Conservation (phyloP, 768 basidiomycete species). For the Leucocoprinus leucothites region DNA sequence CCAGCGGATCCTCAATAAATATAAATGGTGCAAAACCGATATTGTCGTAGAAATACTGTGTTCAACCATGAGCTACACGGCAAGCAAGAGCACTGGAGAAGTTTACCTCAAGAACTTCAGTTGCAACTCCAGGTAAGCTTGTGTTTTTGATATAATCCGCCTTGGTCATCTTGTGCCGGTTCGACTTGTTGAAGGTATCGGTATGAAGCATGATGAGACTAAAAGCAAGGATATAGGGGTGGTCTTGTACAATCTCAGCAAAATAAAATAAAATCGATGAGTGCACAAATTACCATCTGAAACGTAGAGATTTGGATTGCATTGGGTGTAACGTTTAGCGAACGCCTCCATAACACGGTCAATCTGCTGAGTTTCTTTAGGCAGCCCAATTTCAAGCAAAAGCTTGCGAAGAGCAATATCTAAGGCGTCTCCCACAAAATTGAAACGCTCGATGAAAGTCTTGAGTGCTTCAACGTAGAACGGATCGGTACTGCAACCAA, state of each 20-base stretch:
- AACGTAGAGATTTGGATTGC: constrained; percentile 78
- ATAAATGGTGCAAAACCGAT: constrained; percentile 95
- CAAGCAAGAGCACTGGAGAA: background rate
- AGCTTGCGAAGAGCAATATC: constrained; percentile 89
- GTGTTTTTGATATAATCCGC: constrained; percentile 94
- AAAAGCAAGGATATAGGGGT: constrained; percentile 95
- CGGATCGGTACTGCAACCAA: constrained; percentile 53
- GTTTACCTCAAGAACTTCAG: constrained; percentile 80
- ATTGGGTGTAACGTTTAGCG: constrained; percentile 75
- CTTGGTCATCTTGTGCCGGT: constrained; percentile 97
- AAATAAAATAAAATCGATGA: background rate
- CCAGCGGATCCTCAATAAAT: constrained; percentile 88
- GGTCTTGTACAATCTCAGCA: constrained; percentile 48
- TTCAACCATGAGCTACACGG: background rate
- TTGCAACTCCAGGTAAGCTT: constrained; percentile 74
- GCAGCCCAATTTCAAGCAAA: constrained; percentile 88
- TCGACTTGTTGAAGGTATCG: constrained; percentile 96
- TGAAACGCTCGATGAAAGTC: constrained; percentile 71
- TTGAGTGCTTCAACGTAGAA: constrained; percentile 70
- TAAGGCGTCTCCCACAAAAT: constrained; percentile 76
- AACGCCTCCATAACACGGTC: constrained; percentile 97
- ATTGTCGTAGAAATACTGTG: constrained; percentile 93
- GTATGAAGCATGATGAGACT: constrained; percentile 99
- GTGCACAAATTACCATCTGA: constrained; percentile 58
- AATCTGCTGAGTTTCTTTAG: constrained; percentile 97